Evolutionary conservation across 106 monocot genomes (phyloP).

Genomic region (Acorus calamus): DNA sequence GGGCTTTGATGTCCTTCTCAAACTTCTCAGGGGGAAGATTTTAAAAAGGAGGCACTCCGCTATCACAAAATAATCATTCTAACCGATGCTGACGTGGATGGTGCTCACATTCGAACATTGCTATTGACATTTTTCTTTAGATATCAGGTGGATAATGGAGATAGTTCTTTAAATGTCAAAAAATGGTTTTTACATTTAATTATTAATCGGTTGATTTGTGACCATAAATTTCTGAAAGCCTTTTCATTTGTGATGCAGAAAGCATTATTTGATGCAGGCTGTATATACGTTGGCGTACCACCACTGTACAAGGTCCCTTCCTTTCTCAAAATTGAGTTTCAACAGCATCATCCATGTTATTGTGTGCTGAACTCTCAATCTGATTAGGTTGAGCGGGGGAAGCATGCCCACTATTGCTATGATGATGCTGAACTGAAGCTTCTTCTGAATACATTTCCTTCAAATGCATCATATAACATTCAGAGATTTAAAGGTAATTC

Average conservation of each 20-base stretch:
- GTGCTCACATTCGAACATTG: slow-evolving; percentile 95
- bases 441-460: slow-evolving; percentile 58
- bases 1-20: slow-evolving; percentile 1
- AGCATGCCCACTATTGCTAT: slow-evolving; percentile 84
- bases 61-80: slow-evolving; percentile 99
- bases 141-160: slow-evolving; percentile 63
- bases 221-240: too few species aligned
- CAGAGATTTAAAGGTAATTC: slow-evolving; percentile 93
- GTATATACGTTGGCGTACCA: slow-evolving; percentile 95
- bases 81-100: slow-evolving; percentile 99
- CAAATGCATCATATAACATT: slow-evolving; percentile 81
- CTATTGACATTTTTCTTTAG: slow-evolving; percentile 98
- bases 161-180: background rate
- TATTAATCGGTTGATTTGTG: too few species aligned
- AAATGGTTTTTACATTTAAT: too few species aligned
- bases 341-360: background rate
- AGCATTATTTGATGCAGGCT: slow-evolving; percentile 93
- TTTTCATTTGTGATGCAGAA: slow-evolving; percentile 33
- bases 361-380: background rate
- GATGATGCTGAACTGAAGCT: slow-evolving; percentile 70
- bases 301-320: slow-evolving; percentile 78
- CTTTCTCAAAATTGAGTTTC: background rate
- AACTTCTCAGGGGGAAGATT: slow-evolving; percentile 84
- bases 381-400: slow-evolving; percentile 79
- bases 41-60: slow-evolving; percentile 74